These are phyloP conservation scores for Fusarium subglutinans DNA, from an alignment of 2,329 filamentous ascomycete genomes.

Conservation along the genomic window DNA sequence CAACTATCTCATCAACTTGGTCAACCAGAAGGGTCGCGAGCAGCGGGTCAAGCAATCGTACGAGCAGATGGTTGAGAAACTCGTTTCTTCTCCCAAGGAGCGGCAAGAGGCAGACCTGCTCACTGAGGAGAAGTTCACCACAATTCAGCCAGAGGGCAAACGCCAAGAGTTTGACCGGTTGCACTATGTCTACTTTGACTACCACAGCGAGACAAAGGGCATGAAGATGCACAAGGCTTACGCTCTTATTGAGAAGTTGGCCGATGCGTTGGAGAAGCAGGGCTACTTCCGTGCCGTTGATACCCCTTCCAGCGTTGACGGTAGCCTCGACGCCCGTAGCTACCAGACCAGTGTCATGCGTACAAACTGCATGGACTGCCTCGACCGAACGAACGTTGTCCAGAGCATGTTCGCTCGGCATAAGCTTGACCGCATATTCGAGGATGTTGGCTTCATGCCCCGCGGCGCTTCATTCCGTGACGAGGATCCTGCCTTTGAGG, in stretches of 20 bases:
- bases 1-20: constrained; percentile 96
- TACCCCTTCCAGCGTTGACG: constrained; percentile 75
- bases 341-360: constrained; percentile 90
- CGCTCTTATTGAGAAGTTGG: constrained; percentile 83
- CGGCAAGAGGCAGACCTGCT: constrained; percentile 69
- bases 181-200: constrained; percentile 98
- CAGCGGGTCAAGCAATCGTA: constrained; percentile 90
- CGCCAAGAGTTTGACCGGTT: constrained; percentile 78
- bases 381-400: constrained; percentile 97
- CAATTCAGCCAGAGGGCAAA: constrained; percentile 72
- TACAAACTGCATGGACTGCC: constrained; percentile 99
- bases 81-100: constrained; percentile 76
- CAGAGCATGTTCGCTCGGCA: constrained; percentile 96
- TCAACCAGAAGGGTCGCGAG: constrained; percentile 96
- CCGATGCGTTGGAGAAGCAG: constrained; percentile 78
- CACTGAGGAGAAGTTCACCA: constrained; percentile 82
- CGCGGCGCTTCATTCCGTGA: constrained; percentile 79
- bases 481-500: constrained; percentile 84
- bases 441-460: constrained; percentile 81
- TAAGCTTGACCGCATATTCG: constrained; percentile 87
- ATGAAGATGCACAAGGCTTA: constrained; percentile 92
- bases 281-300: constrained; percentile 94
- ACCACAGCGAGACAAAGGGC: constrained; percentile 96
- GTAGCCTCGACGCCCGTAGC: constrained; percentile 80
- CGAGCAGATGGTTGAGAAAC: constrained; percentile 83